Evolutionary conservation across 2,329 filamentous ascomycete genomes (phyloP), one percentile per base, ranked within the genome.

Genomic region (Fusarium nelsonii): DNA sequence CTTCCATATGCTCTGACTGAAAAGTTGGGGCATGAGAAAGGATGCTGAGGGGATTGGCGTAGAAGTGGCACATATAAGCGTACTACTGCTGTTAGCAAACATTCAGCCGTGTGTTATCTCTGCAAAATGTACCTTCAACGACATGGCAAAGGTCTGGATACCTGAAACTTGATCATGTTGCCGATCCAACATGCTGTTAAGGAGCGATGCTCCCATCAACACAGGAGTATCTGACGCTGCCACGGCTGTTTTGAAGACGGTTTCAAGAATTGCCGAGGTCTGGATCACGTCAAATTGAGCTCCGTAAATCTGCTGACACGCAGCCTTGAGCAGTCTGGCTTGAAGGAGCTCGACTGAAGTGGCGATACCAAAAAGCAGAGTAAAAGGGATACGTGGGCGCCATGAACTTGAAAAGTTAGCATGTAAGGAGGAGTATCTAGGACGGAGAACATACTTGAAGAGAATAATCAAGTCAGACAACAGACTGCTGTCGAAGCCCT

Each of bases 1-100:
- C 89, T 69, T 92, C 87, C 9, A 91, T 77, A 69, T 92, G 90
- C 63, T 91, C 86, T 2, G 80, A 73, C 51, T 90, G 84, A 1
- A 92, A 68, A 26, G 18, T 8, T 77, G 69, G 44, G 26, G 65
- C 64, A 4, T 80, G 80, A 11, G 89, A 78, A 34, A 95, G 84
- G 6, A 93, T 77, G 64, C 89, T 92, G 5, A 94, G 81, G 1
- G 91, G 88, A 71, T 94, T 95, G 39, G 91, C 91, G 72, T 93
- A 95, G 74, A 92, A 95, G 76, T 94, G 91, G 59, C 90, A 92
- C 92, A 97, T 94, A 75, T 94, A 93, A 1, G 90, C 88, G 79
- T 95, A 96, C 87, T 93, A 76, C 18, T 65, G 20, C 6, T 40
- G 6, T 75, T 39, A 74, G 65, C 20, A 33, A 34, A 49, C 14